Evolutionary conservation across 2,329 filamentous ascomycete species (phyloP).

Genomic region (Fusarium chlamydosporum): DNA sequence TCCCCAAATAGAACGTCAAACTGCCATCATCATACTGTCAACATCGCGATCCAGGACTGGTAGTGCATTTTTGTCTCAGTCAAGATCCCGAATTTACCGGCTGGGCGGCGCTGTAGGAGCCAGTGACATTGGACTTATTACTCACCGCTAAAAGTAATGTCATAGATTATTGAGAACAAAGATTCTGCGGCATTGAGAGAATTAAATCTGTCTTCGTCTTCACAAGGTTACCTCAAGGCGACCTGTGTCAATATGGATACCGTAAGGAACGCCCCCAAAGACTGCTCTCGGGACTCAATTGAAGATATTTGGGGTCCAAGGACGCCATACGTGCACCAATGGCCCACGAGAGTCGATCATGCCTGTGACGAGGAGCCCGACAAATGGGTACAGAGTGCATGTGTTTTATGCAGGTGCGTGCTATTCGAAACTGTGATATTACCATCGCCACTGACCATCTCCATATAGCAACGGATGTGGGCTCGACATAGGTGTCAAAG

Average conservation of each 20-base stretch:
- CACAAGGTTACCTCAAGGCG: too few species aligned
- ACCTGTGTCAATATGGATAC: not conserved
- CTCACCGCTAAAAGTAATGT: not conserved
- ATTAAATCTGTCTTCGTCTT: not conserved
- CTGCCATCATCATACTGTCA: constrained; percentile 4
- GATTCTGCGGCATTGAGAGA: not conserved
- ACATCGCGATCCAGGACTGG: not conserved
- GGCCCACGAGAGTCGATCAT: constrained; percentile 12
- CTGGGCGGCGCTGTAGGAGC: not conserved
- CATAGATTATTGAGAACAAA: too few species aligned
- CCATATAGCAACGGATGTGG: constrained; percentile 2
- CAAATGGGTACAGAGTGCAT: constrained; percentile 9
- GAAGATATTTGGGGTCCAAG: constrained; percentile 8
- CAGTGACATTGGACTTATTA: not conserved
- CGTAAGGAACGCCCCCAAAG: not conserved
- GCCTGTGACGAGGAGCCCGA: constrained; percentile 2
- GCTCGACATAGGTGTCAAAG: not conserved
- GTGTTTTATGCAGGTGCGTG: constrained; percentile 6
- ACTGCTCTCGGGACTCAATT: not conserved
- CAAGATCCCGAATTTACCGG: not conserved
- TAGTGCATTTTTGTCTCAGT: not conserved
- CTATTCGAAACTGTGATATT: not conserved
- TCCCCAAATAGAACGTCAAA: not conserved
- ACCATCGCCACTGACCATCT: not conserved
- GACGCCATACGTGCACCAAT: constrained; percentile 1